Percentiles rank a stretch among this genome's conserved stretches.
These are phyloP conservation scores for Caryopteris hybrid DNA, from an alignment of 305 asterid species.

Conservation along the genomic window DNA sequence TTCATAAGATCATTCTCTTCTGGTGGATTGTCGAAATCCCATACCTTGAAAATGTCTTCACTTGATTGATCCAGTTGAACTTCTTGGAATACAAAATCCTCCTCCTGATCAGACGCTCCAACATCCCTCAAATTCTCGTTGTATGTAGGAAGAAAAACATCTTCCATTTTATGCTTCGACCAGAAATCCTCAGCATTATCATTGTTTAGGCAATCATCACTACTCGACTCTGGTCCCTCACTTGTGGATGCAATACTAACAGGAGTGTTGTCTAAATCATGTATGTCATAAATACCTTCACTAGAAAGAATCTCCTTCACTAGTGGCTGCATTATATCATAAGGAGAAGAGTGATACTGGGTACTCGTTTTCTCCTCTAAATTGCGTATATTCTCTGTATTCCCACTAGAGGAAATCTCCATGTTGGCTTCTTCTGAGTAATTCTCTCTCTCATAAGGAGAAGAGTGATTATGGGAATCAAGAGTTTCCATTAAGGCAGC, in stretches of 20 bases:
- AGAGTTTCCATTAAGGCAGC: constrained; percentile 35
- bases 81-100: constrained; percentile 32
- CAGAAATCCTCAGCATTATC: constrained; percentile 30
- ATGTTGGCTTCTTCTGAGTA: constrained; percentile 9
- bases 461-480: constrained; percentile 12
- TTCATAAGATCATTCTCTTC: constrained; percentile 48
- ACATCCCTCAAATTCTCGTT: constrained; percentile 34
- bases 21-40: constrained; percentile 57
- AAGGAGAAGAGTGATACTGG: background rate
- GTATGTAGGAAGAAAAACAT: constrained; percentile 53
- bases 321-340: background rate
- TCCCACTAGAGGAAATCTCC: constrained; percentile 16
- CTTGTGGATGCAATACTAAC: constrained; percentile 15
- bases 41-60: constrained; percentile 61
- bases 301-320: background rate
- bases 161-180: constrained; percentile 37
- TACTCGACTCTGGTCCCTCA: constrained; percentile 17
- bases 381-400: constrained; percentile 6
- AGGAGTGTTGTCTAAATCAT: constrained; percentile 3
- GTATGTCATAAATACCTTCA: constrained; percentile 6
- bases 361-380: constrained; percentile 15
- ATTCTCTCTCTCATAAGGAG: constrained; percentile 4
- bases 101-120: constrained; percentile 31
- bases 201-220: constrained; percentile 8
- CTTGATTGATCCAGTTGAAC: constrained; percentile 30